phyloP scores from a whole-genome alignment of 768 basidiomycete genomes.

The Jaapia argillacea region DNA sequence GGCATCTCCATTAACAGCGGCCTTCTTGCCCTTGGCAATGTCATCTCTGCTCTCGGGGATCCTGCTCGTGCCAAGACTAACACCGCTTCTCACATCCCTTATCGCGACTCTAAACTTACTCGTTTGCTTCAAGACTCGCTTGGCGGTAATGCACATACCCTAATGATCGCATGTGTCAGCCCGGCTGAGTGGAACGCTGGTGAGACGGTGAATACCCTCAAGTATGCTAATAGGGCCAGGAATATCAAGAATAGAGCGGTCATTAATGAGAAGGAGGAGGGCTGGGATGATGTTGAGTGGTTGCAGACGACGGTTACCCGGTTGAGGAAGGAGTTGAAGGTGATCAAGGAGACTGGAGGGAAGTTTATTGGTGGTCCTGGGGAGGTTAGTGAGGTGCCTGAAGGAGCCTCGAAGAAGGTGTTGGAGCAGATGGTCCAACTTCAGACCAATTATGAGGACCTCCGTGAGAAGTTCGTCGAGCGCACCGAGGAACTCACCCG shows the following conservation, averaged over 20 bases:
- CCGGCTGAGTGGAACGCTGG: constrained; percentile 91
- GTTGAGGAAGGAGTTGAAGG: constrained; percentile 79
- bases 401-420: constrained; percentile 66
- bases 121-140: constrained; percentile 93
- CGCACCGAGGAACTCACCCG: constrained; percentile 84
- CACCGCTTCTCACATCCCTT: constrained; percentile 86
- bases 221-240: constrained; percentile 93
- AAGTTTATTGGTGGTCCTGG: constrained; percentile 14
- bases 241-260: constrained; percentile 95
- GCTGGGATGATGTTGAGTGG: constrained; percentile 99
- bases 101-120: constrained; percentile 97
- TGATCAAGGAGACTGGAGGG: constrained; percentile 58
- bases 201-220: constrained; percentile 92
- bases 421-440: constrained; percentile 75
- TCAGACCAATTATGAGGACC: constrained; percentile 77
- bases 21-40: constrained; percentile 91
- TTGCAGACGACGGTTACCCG: constrained; percentile 80
- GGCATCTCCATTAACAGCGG: constrained; percentile 99
- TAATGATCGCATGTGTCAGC: constrained; percentile 98
- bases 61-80: constrained; percentile 79
- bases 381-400: constrained; percentile 27
- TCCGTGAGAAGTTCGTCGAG: constrained; percentile 78
- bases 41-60: constrained; percentile 95
- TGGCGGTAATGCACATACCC: constrained; percentile 94
- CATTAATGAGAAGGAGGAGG: constrained; percentile 90